Evolutionary conservation across 1,284 basidiomycete species (phyloP), one percentile per base, ranked within the genome.

Genomic region (Grifola frondosa): DNA sequence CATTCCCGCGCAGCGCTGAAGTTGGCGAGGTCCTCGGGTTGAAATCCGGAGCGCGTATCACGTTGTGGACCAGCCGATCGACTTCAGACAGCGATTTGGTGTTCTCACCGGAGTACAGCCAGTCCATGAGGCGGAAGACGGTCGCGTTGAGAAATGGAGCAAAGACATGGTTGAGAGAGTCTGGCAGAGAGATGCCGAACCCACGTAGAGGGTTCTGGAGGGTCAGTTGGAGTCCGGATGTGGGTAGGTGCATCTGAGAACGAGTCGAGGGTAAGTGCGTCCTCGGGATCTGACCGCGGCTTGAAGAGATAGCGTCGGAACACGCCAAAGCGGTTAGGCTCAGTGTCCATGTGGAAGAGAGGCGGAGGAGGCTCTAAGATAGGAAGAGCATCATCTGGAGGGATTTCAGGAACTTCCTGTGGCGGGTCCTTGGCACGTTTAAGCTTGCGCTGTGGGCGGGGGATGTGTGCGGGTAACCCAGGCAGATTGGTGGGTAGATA

Each of bases 31-130:
- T 61, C 50, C 5, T 45, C 0, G 17, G 10, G 0, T 40, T 13
- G 32, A 59, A 61, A 16, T 56, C 55, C 0, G 37, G 40, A 3
- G 49, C 42, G 3, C 20, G 31, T 3, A 63, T 28, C 2, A 62
- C 54, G 11, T 57, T 40, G 2, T 45, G 6, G 6, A 57, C 52
- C 1, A 63, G 50, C 1, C 46, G 31, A 23, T 59, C 25, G 2
- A 54, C 17, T 36, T 62, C 54, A 1, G 5, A 35, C 6, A 34
- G 30, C 1, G 60, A 50, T 29, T 53, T 55, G 3, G 11, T 6
- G 11, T 34, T 30, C 2, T 29, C 33, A 6, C 43, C 53, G 9
- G 23, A 33, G 42, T 44, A 39, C 12, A 38, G 30, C 53, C 53
- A 55, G 6, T 41, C 2, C 22, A 53, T 29, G 23, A 48, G 22